Percentiles rank a stretch among this genome's conserved stretches.
phyloP scores from a whole-genome alignment of 2,329 filamentous ascomycete genomes.

The Clarireedia sp. region DNA sequence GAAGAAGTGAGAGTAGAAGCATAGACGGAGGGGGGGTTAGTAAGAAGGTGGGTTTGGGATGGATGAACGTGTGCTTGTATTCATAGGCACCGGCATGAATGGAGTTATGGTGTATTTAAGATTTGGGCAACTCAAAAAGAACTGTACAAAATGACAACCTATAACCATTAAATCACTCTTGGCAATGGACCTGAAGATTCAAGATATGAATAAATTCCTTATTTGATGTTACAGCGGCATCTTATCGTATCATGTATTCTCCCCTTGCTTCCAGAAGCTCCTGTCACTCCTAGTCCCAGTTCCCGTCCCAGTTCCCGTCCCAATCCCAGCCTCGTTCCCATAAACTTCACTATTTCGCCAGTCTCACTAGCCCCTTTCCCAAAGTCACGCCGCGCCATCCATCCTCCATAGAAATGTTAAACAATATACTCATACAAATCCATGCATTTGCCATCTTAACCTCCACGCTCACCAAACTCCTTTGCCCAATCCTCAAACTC shows the following conservation, averaged over 20 bases:
- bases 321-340: not conserved
- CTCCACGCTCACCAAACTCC: constrained; percentile 87
- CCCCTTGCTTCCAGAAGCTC: too few relatives aligned
- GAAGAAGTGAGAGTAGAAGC: not conserved
- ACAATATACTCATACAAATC: not conserved
- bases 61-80: constrained; percentile 7
- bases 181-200: too few relatives aligned
- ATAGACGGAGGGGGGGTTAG: not conserved
- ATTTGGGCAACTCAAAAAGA: not conserved
- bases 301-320: not conserved
- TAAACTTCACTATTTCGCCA: not conserved
- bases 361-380: not conserved
- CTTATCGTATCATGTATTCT: not conserved
- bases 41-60: not conserved
- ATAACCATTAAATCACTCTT: too few relatives aligned
- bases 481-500: constrained; percentile 91
- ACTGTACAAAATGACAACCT: too few relatives aligned
- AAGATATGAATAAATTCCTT: too few relatives aligned
- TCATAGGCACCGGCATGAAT: not conserved
- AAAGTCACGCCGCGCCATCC: not conserved
- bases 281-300: too few relatives aligned
- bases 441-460: constrained; percentile 36
- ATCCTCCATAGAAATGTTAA: not conserved
- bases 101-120: not conserved
- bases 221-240: not conserved